Evolutionary conservation across 2,329 filamentous ascomycete genomes (phyloP).

Genomic region (Trichoderma aggressivum): DNA sequence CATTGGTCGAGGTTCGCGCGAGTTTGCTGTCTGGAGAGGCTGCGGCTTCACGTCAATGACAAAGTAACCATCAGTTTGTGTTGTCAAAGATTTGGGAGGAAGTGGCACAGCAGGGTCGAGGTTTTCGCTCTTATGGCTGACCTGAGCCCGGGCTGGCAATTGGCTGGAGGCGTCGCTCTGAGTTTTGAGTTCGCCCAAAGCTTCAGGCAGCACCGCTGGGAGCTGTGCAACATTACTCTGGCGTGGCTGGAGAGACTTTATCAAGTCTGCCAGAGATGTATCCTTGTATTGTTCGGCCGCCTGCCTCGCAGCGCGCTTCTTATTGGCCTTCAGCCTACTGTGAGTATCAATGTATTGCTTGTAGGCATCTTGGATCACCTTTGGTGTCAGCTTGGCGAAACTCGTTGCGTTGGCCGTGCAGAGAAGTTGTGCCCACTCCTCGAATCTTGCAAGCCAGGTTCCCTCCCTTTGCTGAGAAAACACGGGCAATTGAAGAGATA

Average conservation of each 20-base stretch:
- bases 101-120: neutral
- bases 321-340: constrained; percentile 30
- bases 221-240: neutral
- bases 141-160: neutral
- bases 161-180: neutral
- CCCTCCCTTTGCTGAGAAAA: constrained; percentile 29
- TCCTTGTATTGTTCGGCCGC: constrained; percentile 28
- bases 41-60: constrained; percentile 5
- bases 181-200: neutral
- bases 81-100: neutral
- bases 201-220: neutral
- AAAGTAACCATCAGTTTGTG: neutral
- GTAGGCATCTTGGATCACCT: constrained; percentile 28
- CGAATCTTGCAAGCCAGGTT: constrained; percentile 36
- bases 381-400: constrained; percentile 25
- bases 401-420: constrained; percentile 27
- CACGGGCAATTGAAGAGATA: constrained; percentile 29
- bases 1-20: neutral
- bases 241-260: constrained; percentile 22
- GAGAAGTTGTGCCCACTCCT: constrained; percentile 35
- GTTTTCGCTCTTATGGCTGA: neutral
- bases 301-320: constrained; percentile 33
- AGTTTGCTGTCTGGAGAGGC: neutral
- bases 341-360: constrained; percentile 31
- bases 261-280: constrained; percentile 24